These are phyloP conservation scores for Stropharia rugosoannulata DNA, from an alignment of 768 basidiomycete genomes.

Conservation along the genomic window DNA sequence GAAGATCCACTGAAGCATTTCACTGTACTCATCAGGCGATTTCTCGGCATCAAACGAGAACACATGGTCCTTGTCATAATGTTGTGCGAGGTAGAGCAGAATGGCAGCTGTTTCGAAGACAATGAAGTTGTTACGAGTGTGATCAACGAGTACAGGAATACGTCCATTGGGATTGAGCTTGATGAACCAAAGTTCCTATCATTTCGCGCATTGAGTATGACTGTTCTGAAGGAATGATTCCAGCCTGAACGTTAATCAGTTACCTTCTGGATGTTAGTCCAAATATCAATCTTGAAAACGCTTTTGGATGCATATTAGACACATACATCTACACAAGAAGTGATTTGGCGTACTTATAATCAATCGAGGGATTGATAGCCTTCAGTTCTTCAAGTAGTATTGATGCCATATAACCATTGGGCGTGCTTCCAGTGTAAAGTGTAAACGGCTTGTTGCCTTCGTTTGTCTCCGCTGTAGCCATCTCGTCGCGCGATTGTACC, in stretches of 20 bases:
- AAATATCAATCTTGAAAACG: constrained; percentile 52
- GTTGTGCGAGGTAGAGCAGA: constrained; percentile 72
- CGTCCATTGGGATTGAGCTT: constrained; percentile 70
- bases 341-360: constrained; percentile 46
- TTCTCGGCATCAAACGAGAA: constrained; percentile 59
- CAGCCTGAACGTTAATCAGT: background rate
- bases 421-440: constrained; percentile 54
- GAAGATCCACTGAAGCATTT: constrained; percentile 84
- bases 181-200: constrained; percentile 60
- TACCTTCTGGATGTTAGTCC: constrained; percentile 71
- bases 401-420: constrained; percentile 53
- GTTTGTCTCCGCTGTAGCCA: constrained; percentile 21
- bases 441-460: constrained; percentile 36
- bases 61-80: constrained; percentile 71
- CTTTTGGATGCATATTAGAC: constrained; percentile 24
- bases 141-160: constrained; percentile 67
- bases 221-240: background rate
- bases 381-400: constrained; percentile 65
- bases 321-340: no score
- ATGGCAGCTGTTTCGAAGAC: constrained; percentile 83
- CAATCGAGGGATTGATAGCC: constrained; percentile 42
- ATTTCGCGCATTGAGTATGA: background rate
- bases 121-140: constrained; percentile 54
- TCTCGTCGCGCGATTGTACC: background rate
- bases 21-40: constrained; percentile 59